Percentiles rank a stretch among this genome's conserved stretches.
Evolutionary conservation across 2,329 filamentous ascomycete genomes (phyloP).

Genomic region (Colletotrichum trifolii): DNA sequence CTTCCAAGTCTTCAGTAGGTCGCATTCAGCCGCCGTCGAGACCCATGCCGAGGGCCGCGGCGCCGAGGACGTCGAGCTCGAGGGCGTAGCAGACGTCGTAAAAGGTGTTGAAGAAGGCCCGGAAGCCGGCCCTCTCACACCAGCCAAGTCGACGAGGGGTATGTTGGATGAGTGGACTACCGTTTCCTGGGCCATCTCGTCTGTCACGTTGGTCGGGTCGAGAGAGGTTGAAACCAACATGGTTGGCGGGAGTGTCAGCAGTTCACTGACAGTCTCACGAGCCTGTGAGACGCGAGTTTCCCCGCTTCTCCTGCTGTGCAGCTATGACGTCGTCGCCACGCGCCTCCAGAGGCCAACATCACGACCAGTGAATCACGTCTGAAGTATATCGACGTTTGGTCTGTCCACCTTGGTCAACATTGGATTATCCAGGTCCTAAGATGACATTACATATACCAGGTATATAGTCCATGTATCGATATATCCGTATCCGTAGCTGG

Average conservation of each 20-base stretch:
- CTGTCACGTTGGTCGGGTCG: background rate
- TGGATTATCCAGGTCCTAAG: no score
- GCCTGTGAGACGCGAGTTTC: no score
- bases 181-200: background rate
- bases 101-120: constrained; percentile 49
- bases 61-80: constrained; percentile 53
- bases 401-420: no score
- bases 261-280: no score
- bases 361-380: no score
- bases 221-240: background rate
- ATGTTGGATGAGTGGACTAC: background rate
- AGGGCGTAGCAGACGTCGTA: constrained; percentile 56
- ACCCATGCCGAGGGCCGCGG: constrained; percentile 59
- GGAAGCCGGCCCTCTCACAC: constrained; percentile 40
- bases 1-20: constrained; percentile 27
- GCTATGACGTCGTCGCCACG: no score
- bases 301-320: no score
- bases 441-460: no score
- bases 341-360: no score
- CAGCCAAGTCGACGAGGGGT: constrained; percentile 11
- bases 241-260: background rate
- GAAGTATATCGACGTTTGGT: no score
- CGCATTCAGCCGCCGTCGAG: constrained; percentile 37
- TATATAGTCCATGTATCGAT: no score
- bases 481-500: no score